These are phyloP conservation scores for Westerdykella aurantiaca DNA, from an alignment of 2,329 filamentous ascomycete species.

Conservation along the genomic window DNA sequence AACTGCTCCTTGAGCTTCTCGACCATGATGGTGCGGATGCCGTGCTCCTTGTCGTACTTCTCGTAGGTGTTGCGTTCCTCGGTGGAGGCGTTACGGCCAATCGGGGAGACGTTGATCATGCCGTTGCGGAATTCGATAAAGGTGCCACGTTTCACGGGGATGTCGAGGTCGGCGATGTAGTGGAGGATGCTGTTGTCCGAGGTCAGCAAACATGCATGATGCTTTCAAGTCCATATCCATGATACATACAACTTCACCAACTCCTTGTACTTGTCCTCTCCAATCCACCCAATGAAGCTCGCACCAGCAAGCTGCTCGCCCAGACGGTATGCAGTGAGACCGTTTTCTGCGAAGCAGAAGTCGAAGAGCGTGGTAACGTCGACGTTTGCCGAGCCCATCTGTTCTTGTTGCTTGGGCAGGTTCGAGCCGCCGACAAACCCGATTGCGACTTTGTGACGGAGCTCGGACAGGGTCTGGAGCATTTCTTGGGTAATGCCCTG, in stretches of 20 bases:
- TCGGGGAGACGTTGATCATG: conserved; percentile 81
- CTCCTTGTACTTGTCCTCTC: conserved; percentile 78
- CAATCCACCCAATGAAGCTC: conserved; percentile 88
- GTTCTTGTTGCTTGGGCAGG: conserved; percentile 90
- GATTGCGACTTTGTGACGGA: conserved; percentile 83
- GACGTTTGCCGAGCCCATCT: conserved; percentile 64
- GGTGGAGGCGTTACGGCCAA: conserved; percentile 78
- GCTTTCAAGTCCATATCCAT: neutral
- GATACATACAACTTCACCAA: conserved; percentile 54
- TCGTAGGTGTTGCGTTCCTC: conserved; percentile 79
- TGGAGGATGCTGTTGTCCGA: conserved; percentile 52
- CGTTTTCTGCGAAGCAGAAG: conserved; percentile 97
- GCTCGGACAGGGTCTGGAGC: conserved; percentile 68
- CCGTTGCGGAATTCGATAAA: conserved; percentile 87
- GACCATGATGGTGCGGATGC: conserved; percentile 72
- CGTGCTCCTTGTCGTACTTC: conserved; percentile 70
- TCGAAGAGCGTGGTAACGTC: conserved; percentile 84
- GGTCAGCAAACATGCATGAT: conserved; percentile 29
- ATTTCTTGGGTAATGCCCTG: conserved; percentile 66
- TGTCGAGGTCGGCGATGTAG: conserved; percentile 77
- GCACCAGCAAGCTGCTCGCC: conserved; percentile 69
- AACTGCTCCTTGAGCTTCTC: conserved; percentile 73
- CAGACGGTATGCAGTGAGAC: conserved; percentile 81
- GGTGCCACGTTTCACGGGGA: conserved; percentile 76
- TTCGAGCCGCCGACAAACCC: conserved; percentile 92